Evolutionary conservation across 306 rosid genomes (phyloP), one percentile per base, ranked within the genome.

Genomic region (Rosa chinensis): DNA sequence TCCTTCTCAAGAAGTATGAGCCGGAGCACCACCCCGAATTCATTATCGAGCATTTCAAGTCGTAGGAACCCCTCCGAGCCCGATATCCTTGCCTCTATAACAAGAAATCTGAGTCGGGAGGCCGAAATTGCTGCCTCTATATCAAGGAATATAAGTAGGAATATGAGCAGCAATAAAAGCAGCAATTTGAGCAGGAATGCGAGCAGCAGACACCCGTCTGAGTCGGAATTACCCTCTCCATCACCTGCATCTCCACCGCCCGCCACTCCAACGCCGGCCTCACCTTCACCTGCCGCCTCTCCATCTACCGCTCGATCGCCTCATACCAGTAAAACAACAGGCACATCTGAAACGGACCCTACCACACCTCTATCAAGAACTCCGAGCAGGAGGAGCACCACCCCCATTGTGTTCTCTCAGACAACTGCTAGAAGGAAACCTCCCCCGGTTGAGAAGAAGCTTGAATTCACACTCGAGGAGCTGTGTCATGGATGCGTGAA

Each of bases 351-450:
- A 69, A 45, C 80, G 3, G 87, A 81, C 49, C 73, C 83, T 42
- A 21, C 66, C 16, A 37, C 84, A 3, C 75, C 93, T 82, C 76
- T 88, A 23, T 77, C 89, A 43, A 84, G 84, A 78, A 82, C 83
- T 63, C 64, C 59, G 11, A 87, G 92, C 73, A 82, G 68, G 70
- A 88, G 86, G 72, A 72, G 85, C 63, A 73, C 90, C 9, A 89
- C 94, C 56, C 97, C 98, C 2, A 91, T 95, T 75, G 86, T 95
- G 48, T 95, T 84, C 79, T 95, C 99, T 13, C 98, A 91, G 74
- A 77, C 99, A 56, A 86, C 88, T 4, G 87, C 68, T 0, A 82
- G 87, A 73, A 90, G 76, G 78, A 92, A 89, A 84, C 94, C 96
- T 35, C 84, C 88, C 5, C 90, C 89, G 2, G 47, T 92, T 4